Evolutionary conservation across 371 early-diverging fungal species (phyloP).

Genomic region (Thermomucor indicae-seudaticae): DNA sequence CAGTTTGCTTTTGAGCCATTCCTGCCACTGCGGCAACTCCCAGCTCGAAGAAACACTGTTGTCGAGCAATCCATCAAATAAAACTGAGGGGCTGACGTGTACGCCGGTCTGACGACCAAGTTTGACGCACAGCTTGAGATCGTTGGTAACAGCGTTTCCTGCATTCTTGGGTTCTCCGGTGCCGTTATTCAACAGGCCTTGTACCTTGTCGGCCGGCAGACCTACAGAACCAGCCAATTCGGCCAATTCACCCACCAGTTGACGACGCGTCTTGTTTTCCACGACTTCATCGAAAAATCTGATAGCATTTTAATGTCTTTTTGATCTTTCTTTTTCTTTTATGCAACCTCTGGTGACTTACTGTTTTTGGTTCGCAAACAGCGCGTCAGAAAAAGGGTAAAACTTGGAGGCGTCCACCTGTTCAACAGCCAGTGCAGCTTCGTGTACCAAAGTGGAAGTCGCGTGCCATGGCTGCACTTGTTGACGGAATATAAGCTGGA

Average conservation of each 20-base stretch:
- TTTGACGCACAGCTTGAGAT: slow-evolving; percentile 66
- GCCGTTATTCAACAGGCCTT: slow-evolving; percentile 39
- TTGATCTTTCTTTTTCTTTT: background rate
- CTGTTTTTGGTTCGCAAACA: slow-evolving; percentile 63
- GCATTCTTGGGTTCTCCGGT: slow-evolving; percentile 38
- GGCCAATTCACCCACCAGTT: slow-evolving; percentile 45
- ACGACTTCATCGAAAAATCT: slow-evolving; percentile 69
- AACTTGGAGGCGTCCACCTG: slow-evolving; percentile 55
- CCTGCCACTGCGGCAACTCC: slow-evolving; percentile 67
- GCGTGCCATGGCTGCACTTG: slow-evolving; percentile 90
- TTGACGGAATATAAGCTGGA: slow-evolving; percentile 69
- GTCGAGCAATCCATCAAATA: slow-evolving; percentile 68
- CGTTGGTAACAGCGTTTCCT: slow-evolving; percentile 63
- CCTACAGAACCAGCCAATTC: slow-evolving; percentile 42
- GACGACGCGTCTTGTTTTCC: slow-evolving; percentile 48
- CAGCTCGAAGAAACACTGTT: slow-evolving; percentile 68
- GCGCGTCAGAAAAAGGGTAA: slow-evolving; percentile 44
- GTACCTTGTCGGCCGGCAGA: slow-evolving; percentile 39
- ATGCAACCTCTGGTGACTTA: slow-evolving; percentile 10
- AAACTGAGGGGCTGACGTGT: slow-evolving; percentile 76
- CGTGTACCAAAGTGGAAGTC: slow-evolving; percentile 66
- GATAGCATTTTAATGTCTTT: background rate
- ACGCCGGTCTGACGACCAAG: slow-evolving; percentile 69
- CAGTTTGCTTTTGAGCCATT: slow-evolving; percentile 43
- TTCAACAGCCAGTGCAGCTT: slow-evolving; percentile 81